A percentile compares a stretch with the other conserved stretches of the same genome.
Evolutionary conservation across 495 filamentous ascomycete species (phyloP).

Genomic region (Penicillium steckii): DNA sequence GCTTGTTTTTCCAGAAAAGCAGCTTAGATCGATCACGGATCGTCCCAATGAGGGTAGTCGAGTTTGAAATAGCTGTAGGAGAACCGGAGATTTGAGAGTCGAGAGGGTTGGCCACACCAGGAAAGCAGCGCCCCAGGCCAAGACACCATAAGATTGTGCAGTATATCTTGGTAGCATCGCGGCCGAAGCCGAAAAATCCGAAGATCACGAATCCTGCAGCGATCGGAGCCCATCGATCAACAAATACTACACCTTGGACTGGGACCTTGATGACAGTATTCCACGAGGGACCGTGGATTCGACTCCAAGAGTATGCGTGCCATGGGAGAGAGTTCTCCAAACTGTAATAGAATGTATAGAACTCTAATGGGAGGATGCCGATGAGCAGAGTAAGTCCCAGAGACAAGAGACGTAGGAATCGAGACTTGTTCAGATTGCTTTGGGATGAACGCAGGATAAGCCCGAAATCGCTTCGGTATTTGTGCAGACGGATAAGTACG

Average conservation of each 20-base stretch:
- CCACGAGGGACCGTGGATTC: constrained; percentile 58
- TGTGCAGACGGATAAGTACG: constrained; percentile 64
- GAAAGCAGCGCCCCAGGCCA: constrained; percentile 30
- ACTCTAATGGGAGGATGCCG: constrained; percentile 60
- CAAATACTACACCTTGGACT: constrained; percentile 50
- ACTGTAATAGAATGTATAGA: constrained; percentile 60
- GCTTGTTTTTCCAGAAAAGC: constrained; percentile 24
- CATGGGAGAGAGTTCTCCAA: constrained; percentile 36
- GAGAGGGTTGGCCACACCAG: constrained; percentile 7
- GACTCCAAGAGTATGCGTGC: constrained; percentile 53
- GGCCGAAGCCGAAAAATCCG: constrained; percentile 77
- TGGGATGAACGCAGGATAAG: constrained; percentile 55
- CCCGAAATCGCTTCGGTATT: constrained; percentile 62
- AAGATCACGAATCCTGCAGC: constrained; percentile 62
- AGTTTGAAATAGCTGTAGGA: constrained; percentile 3
- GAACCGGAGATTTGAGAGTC: constrained; percentile 6
- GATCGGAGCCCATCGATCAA: constrained; percentile 69
- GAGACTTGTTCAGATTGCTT: constrained; percentile 59
- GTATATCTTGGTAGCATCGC: constrained; percentile 75
- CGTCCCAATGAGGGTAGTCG: constrained; percentile 20
- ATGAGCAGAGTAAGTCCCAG: constrained; percentile 68
- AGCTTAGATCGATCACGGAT: constrained; percentile 25
- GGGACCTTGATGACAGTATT: constrained; percentile 60
- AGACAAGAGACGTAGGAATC: constrained; percentile 76
- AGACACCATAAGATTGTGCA: constrained; percentile 37